These are phyloP conservation scores for Cladophialophora bantiana DNA, from an alignment of 2,329 filamentous ascomycete species.

Conservation along the genomic window DNA sequence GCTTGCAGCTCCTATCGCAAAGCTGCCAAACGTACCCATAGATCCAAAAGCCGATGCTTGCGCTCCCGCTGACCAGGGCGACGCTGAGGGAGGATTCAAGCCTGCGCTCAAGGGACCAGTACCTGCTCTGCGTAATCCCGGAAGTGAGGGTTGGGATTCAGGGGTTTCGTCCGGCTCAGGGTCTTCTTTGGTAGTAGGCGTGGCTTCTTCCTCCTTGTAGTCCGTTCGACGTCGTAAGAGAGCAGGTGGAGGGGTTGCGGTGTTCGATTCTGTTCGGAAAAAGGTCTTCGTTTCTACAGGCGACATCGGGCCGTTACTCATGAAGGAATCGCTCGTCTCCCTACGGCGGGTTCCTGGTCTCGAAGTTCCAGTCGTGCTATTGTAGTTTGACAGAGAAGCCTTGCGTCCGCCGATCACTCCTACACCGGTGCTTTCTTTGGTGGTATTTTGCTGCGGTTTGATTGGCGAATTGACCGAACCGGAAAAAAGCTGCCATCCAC, in stretches of 20 bases:
- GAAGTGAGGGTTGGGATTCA: slow-evolving; percentile 57
- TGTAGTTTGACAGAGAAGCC: slow-evolving; percentile 78
- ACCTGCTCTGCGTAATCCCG: slow-evolving; percentile 62
- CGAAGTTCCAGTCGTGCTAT: slow-evolving; percentile 74
- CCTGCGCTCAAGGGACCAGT: slow-evolving; percentile 62
- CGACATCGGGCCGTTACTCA: slow-evolving; percentile 55
- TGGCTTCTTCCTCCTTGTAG: slow-evolving; percentile 58
- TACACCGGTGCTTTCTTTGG: slow-evolving; percentile 66
- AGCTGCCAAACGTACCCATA: slow-evolving; percentile 89
- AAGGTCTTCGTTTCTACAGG: slow-evolving; percentile 56
- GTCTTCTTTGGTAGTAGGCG: slow-evolving; percentile 56
- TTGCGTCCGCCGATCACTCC: slow-evolving; percentile 70
- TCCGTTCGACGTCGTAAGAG: slow-evolving; percentile 69
- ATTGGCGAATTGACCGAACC: slow-evolving; percentile 91
- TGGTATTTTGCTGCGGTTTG: slow-evolving; percentile 74
- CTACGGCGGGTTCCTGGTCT: slow-evolving; percentile 80
- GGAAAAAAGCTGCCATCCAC: slow-evolving; percentile 70
- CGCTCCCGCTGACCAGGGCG: slow-evolving; percentile 66
- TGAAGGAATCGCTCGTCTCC: slow-evolving; percentile 78
- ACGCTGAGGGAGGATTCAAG: slow-evolving; percentile 54
- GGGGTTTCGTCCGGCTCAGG: slow-evolving; percentile 55
- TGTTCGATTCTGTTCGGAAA: slow-evolving; percentile 59
- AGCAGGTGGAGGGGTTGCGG: slow-evolving; percentile 66
- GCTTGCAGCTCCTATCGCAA: slow-evolving; percentile 70
- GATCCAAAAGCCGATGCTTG: slow-evolving; percentile 70